Percentiles rank a stretch among this genome's conserved stretches.
Evolutionary conservation across 1,284 basidiomycete genomes (phyloP).

Genomic region (Trichosporon coremiiforme): DNA sequence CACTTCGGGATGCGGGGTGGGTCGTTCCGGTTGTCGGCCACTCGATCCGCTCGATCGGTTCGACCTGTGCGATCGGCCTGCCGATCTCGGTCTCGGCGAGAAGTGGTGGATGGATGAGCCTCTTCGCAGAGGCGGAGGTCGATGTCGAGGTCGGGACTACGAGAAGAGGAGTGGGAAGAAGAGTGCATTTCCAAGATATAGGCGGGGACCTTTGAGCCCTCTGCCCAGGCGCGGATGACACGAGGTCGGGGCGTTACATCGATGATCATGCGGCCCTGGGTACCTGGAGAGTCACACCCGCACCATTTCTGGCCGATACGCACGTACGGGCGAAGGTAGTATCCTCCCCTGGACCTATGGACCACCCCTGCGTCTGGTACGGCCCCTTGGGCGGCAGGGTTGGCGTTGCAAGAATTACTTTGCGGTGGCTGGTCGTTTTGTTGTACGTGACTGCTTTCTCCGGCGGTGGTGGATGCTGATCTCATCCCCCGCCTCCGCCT

Average conservation of each 20-base stretch:
- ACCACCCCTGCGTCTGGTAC: not conserved
- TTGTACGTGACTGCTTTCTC: constrained; percentile 1
- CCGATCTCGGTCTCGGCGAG: not conserved
- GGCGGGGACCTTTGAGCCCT: constrained; percentile 3
- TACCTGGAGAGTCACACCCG: constrained; percentile 1
- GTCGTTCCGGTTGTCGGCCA: not conserved
- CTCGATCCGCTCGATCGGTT: not conserved
- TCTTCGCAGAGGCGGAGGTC: not conserved
- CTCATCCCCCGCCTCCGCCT: not conserved
- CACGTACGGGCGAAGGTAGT: not conserved
- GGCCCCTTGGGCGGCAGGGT: not conserved
- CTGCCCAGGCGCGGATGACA: constrained; percentile 3
- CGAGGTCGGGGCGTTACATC: constrained; percentile 3
- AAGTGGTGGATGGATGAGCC: not conserved
- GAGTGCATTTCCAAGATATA: constrained; percentile 5
- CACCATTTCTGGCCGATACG: not conserved
- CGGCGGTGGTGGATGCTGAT: not conserved
- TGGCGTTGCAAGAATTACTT: not conserved
- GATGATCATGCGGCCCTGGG: constrained; percentile 7
- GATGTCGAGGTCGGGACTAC: not conserved
- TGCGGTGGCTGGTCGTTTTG: constrained; percentile 8
- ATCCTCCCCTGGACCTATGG: not conserved
- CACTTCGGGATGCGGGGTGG: too few relatives aligned
- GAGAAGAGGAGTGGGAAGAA: not conserved
- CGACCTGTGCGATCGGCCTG: not conserved